Conservation (phyloP, 192 early-diverging fungal genomes). For the Umbelopsis isabellina region DNA sequence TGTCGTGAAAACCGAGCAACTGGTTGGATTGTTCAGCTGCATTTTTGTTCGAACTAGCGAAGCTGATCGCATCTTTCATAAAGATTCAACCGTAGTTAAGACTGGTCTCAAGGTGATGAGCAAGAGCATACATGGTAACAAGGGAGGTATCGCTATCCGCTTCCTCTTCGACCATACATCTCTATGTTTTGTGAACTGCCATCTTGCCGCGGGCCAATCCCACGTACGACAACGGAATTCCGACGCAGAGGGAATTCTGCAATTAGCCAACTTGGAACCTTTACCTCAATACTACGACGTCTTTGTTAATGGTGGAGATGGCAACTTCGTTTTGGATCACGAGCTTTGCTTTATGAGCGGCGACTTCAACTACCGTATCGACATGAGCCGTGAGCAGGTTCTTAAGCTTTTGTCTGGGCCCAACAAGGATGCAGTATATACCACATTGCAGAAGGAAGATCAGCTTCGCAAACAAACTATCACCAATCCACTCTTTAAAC, state of each 20-base stretch:
- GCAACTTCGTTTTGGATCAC: constrained; percentile 80
- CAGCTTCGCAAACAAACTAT: constrained; percentile 57
- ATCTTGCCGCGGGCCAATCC: constrained; percentile 85
- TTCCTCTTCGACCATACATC: constrained; percentile 79
- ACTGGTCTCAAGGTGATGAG: constrained; percentile 82
- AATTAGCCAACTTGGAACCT: constrained; percentile 39
- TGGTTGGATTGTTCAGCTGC: constrained; percentile 92
- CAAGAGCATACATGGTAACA: constrained; percentile 81
- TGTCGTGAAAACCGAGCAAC: constrained; percentile 72
- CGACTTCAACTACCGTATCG: constrained; percentile 96
- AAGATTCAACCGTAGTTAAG: constrained; percentile 78
- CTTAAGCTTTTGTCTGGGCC: constrained; percentile 38
- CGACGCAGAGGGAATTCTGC: constrained; percentile 70
- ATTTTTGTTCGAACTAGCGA: constrained; percentile 76
- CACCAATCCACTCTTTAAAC: constrained; percentile 71
- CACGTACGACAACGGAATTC: constrained; percentile 74
- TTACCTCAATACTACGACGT: constrained; percentile 43
- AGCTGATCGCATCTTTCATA: constrained; percentile 53
- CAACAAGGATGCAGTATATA: constrained; percentile 42
- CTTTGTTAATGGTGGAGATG: constrained; percentile 86
- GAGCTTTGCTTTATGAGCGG: constrained; percentile 78
- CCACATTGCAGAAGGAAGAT: constrained; percentile 64
- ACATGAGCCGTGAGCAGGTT: constrained; percentile 67
- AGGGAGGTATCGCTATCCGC: constrained; percentile 80
- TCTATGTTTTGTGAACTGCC: constrained; percentile 85